A percentile compares a stretch with the other conserved stretches of the same genome.
phyloP scores from a whole-genome alignment of 495 filamentous ascomycete genomes.

The Neurospora hispaniola region DNA sequence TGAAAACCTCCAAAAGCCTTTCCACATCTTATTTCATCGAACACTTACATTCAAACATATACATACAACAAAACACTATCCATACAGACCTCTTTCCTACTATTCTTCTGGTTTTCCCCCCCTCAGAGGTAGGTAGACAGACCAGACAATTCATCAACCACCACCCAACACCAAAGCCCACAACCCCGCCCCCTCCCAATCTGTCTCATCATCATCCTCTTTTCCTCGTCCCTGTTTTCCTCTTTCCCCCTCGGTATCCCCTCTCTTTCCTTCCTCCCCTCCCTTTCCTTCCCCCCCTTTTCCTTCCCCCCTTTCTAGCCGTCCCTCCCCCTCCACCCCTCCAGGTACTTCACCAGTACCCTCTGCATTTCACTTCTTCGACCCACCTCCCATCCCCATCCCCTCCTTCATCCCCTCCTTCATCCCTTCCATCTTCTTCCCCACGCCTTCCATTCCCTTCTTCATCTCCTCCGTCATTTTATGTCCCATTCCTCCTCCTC shows the following conservation, averaged over 20 bases:
- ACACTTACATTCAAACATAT: too few species aligned
- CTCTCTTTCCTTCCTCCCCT: background rate
- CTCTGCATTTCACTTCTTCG: conserved; percentile 7
- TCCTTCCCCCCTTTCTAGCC: background rate
- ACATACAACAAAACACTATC: background rate
- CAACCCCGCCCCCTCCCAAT: background rate
- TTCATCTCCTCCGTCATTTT: background rate
- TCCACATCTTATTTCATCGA: too few species aligned
- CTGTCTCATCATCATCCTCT: background rate
- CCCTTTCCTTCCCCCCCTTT: background rate
- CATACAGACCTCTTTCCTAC: background rate
- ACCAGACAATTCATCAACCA: background rate
- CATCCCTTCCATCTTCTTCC: conserved; percentile 12
- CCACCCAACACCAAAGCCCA: background rate
- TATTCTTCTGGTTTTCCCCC: background rate
- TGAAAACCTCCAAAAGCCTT: too few species aligned
- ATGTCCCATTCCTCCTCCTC: background rate
- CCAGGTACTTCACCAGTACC: too few species aligned
- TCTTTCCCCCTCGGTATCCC: background rate
- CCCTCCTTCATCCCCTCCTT: conserved; percentile 16
- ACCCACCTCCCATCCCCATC: background rate
- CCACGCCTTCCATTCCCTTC: background rate
- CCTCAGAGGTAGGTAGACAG: too few species aligned
- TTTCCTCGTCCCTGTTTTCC: too few species aligned
- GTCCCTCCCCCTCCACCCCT: background rate